Evolutionary conservation across 2,329 filamentous ascomycete species (phyloP).

Genomic region (Verticillium albo-atrum): DNA sequence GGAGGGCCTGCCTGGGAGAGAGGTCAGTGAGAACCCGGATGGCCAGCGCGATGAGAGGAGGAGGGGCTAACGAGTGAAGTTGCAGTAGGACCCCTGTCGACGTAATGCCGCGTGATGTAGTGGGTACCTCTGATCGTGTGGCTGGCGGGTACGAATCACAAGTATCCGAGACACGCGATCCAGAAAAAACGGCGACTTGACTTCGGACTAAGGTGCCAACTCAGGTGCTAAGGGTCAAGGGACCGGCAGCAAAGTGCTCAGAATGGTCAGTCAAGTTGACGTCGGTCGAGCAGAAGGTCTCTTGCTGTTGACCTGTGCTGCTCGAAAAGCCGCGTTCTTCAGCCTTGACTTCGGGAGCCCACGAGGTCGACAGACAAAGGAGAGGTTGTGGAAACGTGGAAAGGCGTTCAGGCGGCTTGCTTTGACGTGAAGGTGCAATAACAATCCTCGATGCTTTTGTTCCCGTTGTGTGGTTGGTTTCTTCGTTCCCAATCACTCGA

Average conservation of each 20-base stretch:
- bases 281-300: not conserved
- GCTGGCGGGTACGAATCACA: too few relatives aligned
- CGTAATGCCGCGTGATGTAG: not conserved
- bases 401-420: not conserved
- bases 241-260: not conserved
- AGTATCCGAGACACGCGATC: not conserved
- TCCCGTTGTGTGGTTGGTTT: not conserved
- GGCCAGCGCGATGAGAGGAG: slow-evolving; percentile 12
- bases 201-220: not conserved
- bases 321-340: not conserved
- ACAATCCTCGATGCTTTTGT: not conserved
- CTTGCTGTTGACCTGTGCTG: not conserved
- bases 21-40: slow-evolving; percentile 23
- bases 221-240: not conserved
- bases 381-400: not conserved
- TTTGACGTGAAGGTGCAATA: not conserved
- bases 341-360: not conserved
- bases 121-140: not conserved
- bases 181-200: not conserved
- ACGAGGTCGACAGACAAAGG: not conserved
- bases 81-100: not conserved
- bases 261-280: not conserved
- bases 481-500: not conserved
- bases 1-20: not conserved
- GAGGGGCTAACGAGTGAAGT: not conserved